Percentiles rank a stretch among this genome's conserved stretches.
Evolutionary conservation across 441 rosid species (phyloP).

Genomic region (Mallotus japonicus): DNA sequence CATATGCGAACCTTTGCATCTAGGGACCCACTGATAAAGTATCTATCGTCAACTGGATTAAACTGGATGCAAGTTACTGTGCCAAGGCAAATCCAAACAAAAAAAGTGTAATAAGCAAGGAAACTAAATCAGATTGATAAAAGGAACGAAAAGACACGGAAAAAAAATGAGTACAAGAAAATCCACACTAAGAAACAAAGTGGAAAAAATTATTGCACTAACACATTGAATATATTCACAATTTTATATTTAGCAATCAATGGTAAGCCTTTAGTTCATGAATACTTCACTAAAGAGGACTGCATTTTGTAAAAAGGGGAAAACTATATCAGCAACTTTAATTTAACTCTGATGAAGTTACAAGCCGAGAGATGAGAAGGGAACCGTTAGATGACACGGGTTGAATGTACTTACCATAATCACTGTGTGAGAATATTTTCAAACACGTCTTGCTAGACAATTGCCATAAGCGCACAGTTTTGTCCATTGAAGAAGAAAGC

Average conservation of each 20-base stretch:
- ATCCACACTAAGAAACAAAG: neutral
- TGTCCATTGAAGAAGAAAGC: constrained; percentile 65
- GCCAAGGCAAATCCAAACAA: constrained; percentile 28
- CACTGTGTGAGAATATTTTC: constrained; percentile 56
- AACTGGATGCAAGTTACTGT: constrained; percentile 99
- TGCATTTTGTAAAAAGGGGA: neutral
- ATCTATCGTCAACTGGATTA: constrained; percentile 95
- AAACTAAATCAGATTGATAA: constrained; percentile 6
- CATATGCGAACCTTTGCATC: constrained; percentile 97
- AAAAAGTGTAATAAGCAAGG: constrained; percentile 22
- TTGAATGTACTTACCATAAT: constrained; percentile 53
- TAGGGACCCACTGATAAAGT: constrained; percentile 95
- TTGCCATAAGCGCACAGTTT: constrained; percentile 70
- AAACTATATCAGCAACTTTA: neutral
- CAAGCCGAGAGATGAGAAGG: neutral
- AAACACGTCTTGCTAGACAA: constrained; percentile 55
- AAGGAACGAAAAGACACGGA: neutral
- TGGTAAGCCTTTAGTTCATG: neutral
- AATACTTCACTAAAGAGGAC: neutral
- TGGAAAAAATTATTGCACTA: neutral
- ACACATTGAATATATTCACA: neutral
- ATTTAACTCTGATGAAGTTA: neutral
- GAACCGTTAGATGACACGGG: constrained; percentile 15
- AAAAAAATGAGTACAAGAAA: neutral
- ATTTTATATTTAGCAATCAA: neutral